Evolutionary conservation across 306 rosid species (phyloP), one percentile per base, ranked within the genome.

Genomic region (Citrullus mucosospermus): DNA sequence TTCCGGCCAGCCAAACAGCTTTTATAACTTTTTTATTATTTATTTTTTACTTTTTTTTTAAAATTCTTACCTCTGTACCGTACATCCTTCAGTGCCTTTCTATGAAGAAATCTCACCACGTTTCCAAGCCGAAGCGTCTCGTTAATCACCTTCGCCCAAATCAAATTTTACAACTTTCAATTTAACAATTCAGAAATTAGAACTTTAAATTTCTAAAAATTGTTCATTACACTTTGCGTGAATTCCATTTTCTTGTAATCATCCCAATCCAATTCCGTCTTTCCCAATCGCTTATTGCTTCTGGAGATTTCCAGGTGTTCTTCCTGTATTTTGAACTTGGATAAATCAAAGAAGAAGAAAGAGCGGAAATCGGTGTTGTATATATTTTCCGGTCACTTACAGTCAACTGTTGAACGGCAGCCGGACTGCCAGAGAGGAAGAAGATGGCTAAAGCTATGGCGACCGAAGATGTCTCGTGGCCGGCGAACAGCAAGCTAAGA

Each of bases 381-480:
- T n/a, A 5, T 13, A 2, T 20, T 57, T 58, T 57, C 12, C 2
- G 20, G 8, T 63, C 7, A 78, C 87, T 87, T 79, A 95, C 97
- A 85, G 87, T 90, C 48, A 96, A 84, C 44, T 88, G 92, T 46
- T 83, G 89, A 50, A 92, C 74, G 25, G 99, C 93, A 59, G 48
- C 80, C 66, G 96, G 97, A 60, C 91, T 92, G 76, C 85, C 81
- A 3, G 92, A 90, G 78, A 96, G 85, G 82, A 96, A 92, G 86
- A 85, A 85, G 44, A 96, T 84, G 56, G 99, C 97, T 4, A 96
- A 60, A 82, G 99, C 89, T 79, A 96, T 96, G 74, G 99, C 81
- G 3, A 96, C 97, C 1, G 98, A 92, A 16, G 99, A 96, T 55
- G 99, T 96, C 84, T 95, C 99, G 82, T 95, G 99, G 43, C 99